Base-by-base conservation (phyloP, 2,329 filamentous ascomycete species). In the Trichoderma oligosporum region DNA sequence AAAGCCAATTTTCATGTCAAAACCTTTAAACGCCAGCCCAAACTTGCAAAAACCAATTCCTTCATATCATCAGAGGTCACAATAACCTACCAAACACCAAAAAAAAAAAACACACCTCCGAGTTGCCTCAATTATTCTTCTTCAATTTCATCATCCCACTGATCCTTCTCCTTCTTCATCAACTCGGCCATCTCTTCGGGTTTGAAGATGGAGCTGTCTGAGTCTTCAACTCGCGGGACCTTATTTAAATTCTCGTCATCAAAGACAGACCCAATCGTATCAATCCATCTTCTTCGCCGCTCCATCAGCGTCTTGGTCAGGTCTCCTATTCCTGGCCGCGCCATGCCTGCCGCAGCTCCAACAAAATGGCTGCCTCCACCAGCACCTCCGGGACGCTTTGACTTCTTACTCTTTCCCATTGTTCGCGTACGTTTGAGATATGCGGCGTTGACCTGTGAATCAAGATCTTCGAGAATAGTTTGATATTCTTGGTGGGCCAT, bases 401-500 rank as follows among this genome's bases (percentile, higher is more conserved):
- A 87, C 75, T 96, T 96, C 73, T 95, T 95, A 72, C 85, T 91
- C 76, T 97, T 95, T 70, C 92, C 90, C 74, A 97, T 87, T 0
- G 91, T 96, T 45, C 94, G 86, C 25, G 93, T 97, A 22, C 94
- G 88, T 76, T 99, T 99, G 42, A 96, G 85, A 68, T 97, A 99
- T 3, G 94, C 93, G 51, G 90, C 87, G 68, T 97, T 92, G 39
- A 97, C 91, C 70, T 97, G 94, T 39, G 86, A 85, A 76, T 99
- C 94, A 20, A 99, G 85, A 70, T 99, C 94, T 70, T 99, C 94
- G 49, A 95, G 87, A 65, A 99, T 99, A 56, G 91, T 97, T 71
- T 87, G 88, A 76, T 96, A 99, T 71, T 99, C 94, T 69, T 99
- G 94, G 74, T 94, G 87, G 0, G 94, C 94, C 84, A 99, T 93